Conservation (phyloP, 805 yeast genomes). For the Wickerhamomyces rabaulensis region DNA sequence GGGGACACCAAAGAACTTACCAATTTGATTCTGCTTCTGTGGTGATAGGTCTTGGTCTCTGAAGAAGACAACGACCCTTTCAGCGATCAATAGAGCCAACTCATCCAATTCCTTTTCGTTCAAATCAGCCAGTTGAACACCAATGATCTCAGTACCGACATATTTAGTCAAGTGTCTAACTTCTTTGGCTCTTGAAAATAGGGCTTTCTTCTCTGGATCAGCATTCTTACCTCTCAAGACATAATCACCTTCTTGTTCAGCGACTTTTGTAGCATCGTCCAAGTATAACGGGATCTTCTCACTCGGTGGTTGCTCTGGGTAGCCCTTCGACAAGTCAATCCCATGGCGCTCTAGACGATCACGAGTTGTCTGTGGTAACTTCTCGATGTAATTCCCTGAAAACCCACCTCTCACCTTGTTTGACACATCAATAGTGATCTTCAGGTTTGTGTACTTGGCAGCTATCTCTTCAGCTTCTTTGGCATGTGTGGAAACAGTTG, state of each 20-base stretch:
- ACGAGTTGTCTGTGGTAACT: slow-evolving; percentile 21
- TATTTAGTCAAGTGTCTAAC: slow-evolving; percentile 39
- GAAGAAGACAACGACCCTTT: slow-evolving; percentile 47
- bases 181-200: slow-evolving; percentile 35
- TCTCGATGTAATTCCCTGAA: not conserved
- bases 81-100: slow-evolving; percentile 41
- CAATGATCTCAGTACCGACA: slow-evolving; percentile 46
- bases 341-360: slow-evolving; percentile 28
- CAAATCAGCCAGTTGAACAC: slow-evolving; percentile 38
- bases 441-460: not conserved
- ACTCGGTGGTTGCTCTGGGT: slow-evolving; percentile 29
- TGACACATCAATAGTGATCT: slow-evolving; percentile 1
- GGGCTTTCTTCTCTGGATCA: slow-evolving; percentile 37
- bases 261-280: slow-evolving; percentile 33
- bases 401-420: slow-evolving; percentile 2
- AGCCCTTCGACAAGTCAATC: slow-evolving; percentile 33
- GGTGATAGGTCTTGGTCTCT: slow-evolving; percentile 25
- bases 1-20: slow-evolving; percentile 39
- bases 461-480: not conserved
- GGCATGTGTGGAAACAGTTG: not conserved
- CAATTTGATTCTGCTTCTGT: slow-evolving; percentile 36
- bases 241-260: slow-evolving; percentile 13
- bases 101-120: slow-evolving; percentile 41
- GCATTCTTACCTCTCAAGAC: slow-evolving; percentile 22
- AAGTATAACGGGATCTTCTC: slow-evolving; percentile 30